These are phyloP conservation scores for Borovskyia barvae DNA, from an alignment of 208 protist genomes.

Conservation along the genomic window DNA sequence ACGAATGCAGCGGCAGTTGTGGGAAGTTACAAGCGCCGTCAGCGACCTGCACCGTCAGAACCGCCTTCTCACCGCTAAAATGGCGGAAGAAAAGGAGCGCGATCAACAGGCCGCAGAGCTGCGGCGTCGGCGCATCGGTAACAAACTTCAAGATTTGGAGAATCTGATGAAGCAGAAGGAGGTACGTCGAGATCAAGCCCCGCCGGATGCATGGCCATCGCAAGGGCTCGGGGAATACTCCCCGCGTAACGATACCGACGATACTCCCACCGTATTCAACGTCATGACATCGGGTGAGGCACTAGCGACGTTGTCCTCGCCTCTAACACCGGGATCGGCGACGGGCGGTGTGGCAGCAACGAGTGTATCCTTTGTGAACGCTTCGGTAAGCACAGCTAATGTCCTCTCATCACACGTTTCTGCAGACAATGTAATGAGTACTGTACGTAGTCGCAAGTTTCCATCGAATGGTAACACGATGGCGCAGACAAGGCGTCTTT, in stretches of 20 bases:
- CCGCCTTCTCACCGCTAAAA: constrained; percentile 76
- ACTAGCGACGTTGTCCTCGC: too few species aligned
- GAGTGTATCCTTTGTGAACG: not conserved
- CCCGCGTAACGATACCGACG: too few species aligned
- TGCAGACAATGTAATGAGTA: constrained; percentile 5
- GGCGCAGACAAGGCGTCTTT: constrained; percentile 22
- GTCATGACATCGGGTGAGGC: too few species aligned
- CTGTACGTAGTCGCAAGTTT: constrained; percentile 4
- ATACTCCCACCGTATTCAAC: too few species aligned
- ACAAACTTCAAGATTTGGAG: constrained; percentile 28
- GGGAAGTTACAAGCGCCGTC: constrained; percentile 53
- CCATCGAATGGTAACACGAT: constrained; percentile 2
- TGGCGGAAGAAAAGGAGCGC: constrained; percentile 65
- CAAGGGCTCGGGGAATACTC: too few species aligned
- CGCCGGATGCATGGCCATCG: not conserved
- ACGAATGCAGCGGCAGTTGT: constrained; percentile 63
- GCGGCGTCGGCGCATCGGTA: constrained; percentile 42
- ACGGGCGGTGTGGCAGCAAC: too few species aligned
- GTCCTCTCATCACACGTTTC: not conserved
- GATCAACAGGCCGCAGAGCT: constrained; percentile 71
- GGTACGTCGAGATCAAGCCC: not conserved
- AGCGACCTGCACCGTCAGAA: constrained; percentile 74
- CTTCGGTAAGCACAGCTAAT: not conserved
- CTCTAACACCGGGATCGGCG: too few species aligned
- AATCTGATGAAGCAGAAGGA: constrained; percentile 20